Evolutionary conservation across 352 stramenopile species (phyloP), one percentile per base, ranked within the genome.

Genomic region (Elongisporangium prolatum): DNA sequence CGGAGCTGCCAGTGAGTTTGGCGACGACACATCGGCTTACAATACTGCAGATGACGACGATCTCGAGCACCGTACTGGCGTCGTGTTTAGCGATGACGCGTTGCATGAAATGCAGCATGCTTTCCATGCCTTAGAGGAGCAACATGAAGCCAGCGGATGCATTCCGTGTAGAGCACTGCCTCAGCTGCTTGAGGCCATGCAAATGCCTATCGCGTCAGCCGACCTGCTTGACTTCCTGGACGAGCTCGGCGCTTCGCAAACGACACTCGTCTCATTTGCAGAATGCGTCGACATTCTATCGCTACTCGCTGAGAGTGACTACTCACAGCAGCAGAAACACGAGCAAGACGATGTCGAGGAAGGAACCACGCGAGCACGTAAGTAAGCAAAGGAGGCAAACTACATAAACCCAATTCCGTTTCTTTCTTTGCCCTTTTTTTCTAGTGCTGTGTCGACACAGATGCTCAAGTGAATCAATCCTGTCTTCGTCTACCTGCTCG

Each of bases 261-360:
- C 86, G 54, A 92, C 87, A 16, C 67, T 77, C 22, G 85, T 96
- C 38, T 88, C 80, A 24, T 89, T 96, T 56, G 80, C 81, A 28
- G 87, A 96, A 65, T 93, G 88, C 63, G 82, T 92, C 25, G 87
- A 96, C 61, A 93, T 96, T 48, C 56, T 95, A 40, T 90, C 83
- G 28, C 60, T 94, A 49, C 69, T 94, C 14, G 75, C 77, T n/a
- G 80, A 88, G 64, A 85, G 64, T 21, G 64, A 74, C 11, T 60
- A 69, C 16, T 63, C 55, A 51, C 49, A 53, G 5, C 25, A 64
- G 3, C 67, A 75, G 24, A 65, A 82, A 37, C 58, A 69, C 16
- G 64, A 75, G 24, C 55, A 69, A 50, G 67, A 69, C 8, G 62
- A 75, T 1, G 54, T 67, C 7, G 57, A 67, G 14, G 55, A 64